A percentile compares a stretch with the other conserved stretches of the same genome.
Conservation (phyloP, 164 flowering plant species). For the Stephania yunnanensis region DNA sequence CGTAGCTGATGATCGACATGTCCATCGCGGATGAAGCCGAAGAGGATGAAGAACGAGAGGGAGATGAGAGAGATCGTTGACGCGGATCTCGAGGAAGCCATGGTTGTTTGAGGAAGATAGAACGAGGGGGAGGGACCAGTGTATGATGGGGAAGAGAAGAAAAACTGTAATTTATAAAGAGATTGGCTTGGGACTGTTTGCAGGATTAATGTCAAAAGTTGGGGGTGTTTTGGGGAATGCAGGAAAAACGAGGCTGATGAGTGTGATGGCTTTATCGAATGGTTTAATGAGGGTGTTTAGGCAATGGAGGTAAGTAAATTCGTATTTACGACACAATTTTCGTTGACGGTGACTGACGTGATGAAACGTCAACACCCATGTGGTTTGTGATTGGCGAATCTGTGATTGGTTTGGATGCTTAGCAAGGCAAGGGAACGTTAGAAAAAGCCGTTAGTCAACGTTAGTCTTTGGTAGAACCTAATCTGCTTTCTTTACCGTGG, state of each 20-base stretch:
- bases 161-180: slow-evolving; percentile 8
- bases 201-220: too few species aligned
- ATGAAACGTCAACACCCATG: too few species aligned
- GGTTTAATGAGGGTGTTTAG: too few species aligned
- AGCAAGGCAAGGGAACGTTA: background rate
- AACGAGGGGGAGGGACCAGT: background rate
- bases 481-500: background rate
- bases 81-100: slow-evolving; percentile 8
- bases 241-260: too few species aligned
- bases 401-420: background rate
- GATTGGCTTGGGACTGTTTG: background rate
- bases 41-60: slow-evolving; percentile 19
- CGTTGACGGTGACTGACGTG: background rate
- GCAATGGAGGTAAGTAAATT: background rate
- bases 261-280: too few species aligned
- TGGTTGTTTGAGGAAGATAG: background rate
- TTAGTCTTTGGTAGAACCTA: background rate
- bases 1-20: slow-evolving; percentile 32
- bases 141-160: background rate
- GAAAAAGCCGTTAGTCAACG: background rate
- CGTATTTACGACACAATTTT: background rate
- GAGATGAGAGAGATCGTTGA: slow-evolving; percentile 12
- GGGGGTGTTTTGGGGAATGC: background rate
- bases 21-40: slow-evolving; percentile 24
- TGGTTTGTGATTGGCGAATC: background rate